Conservation (phyloP, 306 rosid species). For the Begonia masoniana region DNA sequence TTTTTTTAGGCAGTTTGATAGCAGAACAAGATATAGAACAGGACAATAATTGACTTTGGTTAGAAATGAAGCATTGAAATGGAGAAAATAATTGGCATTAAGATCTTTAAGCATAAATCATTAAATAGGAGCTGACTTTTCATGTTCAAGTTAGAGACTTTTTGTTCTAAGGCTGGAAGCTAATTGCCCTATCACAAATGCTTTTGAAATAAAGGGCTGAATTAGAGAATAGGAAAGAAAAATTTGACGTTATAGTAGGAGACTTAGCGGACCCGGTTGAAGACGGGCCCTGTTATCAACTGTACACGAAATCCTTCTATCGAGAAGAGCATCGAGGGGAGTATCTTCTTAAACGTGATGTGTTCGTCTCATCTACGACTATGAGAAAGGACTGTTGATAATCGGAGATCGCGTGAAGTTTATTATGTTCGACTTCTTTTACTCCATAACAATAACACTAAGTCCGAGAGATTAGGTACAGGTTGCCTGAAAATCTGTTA, state of each 20-base stretch:
- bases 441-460: no score
- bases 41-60: no score
- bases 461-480: neutral
- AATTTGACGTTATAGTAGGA: slow-evolving; percentile 68
- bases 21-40: no score
- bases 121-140: no score
- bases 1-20: neutral
- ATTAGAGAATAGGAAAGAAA: slow-evolving; percentile 48
- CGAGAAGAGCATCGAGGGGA: slow-evolving; percentile 63
- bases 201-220: slow-evolving; percentile 28
- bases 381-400: slow-evolving; percentile 62
- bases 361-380: slow-evolving; percentile 58
- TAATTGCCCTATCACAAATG: neutral
- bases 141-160: neutral
- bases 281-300: slow-evolving; percentile 93
- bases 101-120: no score
- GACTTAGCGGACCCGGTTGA: slow-evolving; percentile 91
- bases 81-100: no score
- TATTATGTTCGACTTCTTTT: neutral
- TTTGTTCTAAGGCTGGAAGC: neutral
- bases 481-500: no score
- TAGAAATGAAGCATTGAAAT: no score
- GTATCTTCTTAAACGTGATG: slow-evolving; percentile 47
- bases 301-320: slow-evolving; percentile 86
- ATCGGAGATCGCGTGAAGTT: slow-evolving; percentile 32